These are phyloP conservation scores for Penicillium oxalicum DNA, from an alignment of 2,329 filamentous ascomycete genomes.

Conservation along the genomic window DNA sequence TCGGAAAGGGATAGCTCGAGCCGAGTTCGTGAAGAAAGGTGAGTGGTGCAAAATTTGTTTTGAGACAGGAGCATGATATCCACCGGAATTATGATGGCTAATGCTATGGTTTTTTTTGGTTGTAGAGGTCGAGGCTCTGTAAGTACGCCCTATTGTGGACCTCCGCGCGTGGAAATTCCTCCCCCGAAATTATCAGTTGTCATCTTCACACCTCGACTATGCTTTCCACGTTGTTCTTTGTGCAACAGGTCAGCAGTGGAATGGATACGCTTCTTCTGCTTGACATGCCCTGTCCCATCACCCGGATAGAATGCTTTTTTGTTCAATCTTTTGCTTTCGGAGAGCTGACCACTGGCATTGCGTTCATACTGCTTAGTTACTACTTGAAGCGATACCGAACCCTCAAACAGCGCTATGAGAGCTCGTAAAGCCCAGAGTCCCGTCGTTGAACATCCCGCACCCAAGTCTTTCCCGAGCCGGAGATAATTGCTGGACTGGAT, in stretches of 20 bases:
- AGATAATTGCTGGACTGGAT: too few species aligned
- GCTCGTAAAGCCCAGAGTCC: constrained; percentile 21
- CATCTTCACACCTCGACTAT: too few species aligned
- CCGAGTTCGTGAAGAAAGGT: constrained; percentile 91
- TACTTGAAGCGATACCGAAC: constrained; percentile 88
- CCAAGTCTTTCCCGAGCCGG: too few species aligned
- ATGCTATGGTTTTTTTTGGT: not conserved
- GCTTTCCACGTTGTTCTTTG: too few species aligned
- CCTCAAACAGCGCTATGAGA: constrained; percentile 71
- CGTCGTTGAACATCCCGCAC: too few species aligned
- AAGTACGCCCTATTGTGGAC: constrained; percentile 35
- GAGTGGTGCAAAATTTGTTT: constrained; percentile 8
- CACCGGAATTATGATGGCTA: not conserved
- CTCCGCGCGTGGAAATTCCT: too few species aligned
- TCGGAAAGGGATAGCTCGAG: constrained; percentile 64
- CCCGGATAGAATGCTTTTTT: too few species aligned
- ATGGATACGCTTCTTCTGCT: constrained; percentile 10
- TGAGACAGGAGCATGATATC: not conserved
- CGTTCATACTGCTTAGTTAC: constrained; percentile 53
- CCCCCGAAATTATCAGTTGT: too few species aligned
- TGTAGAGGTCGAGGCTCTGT: constrained; percentile 86
- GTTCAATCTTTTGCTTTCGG: too few species aligned
- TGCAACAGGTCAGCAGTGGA: constrained; percentile 3
- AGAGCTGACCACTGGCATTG: constrained; percentile 17
- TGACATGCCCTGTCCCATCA: too few species aligned